These are phyloP conservation scores for Xylariaceae sp. DNA, from an alignment of 2,329 filamentous ascomycete species.

Conservation along the genomic window DNA sequence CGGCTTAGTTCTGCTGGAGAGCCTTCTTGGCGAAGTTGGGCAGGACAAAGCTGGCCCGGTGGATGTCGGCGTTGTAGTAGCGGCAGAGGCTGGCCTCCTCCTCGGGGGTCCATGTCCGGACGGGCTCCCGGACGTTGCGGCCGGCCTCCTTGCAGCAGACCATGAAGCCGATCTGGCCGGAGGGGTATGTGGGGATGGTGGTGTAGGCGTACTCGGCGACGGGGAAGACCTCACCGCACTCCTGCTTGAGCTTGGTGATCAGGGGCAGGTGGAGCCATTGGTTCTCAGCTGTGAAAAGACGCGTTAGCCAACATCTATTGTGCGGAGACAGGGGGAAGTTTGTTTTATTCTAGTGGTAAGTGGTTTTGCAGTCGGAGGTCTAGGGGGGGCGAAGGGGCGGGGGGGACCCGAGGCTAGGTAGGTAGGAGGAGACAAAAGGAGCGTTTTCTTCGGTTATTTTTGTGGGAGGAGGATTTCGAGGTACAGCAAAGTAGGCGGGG, in stretches of 20 bases:
- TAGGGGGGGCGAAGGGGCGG: neutral
- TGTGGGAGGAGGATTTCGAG: neutral
- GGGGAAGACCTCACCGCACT: slow-evolving; percentile 95
- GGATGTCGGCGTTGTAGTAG: slow-evolving; percentile 97
- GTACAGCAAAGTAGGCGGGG: slow-evolving; percentile 2
- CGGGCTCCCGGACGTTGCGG: slow-evolving; percentile 76
- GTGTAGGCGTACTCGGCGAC: slow-evolving; percentile 98
- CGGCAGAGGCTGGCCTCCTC: slow-evolving; percentile 90
- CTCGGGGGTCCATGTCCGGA: slow-evolving; percentile 74
- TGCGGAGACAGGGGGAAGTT: neutral
- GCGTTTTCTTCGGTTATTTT: neutral
- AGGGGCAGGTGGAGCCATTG: slow-evolving; percentile 96
- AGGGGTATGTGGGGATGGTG: slow-evolving; percentile 98
- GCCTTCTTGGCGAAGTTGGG: slow-evolving; percentile 88
- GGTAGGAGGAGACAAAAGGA: slow-evolving; percentile 1
- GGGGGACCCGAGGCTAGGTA: neutral
- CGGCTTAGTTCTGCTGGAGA: slow-evolving; percentile 44
- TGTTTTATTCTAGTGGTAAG: neutral
- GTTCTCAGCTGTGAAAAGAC: slow-evolving; percentile 71
- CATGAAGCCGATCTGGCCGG: slow-evolving; percentile 99
- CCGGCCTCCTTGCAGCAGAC: slow-evolving; percentile 93
- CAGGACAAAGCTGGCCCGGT: slow-evolving; percentile 88
- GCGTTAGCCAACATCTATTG: slow-evolving; percentile 6
- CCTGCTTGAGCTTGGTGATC: slow-evolving; percentile 92
- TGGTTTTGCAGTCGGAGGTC: neutral